A percentile compares a stretch with the other conserved stretches of the same genome.
phyloP scores from a whole-genome alignment of 768 basidiomycete species.

The Coprinopsis strossmayeri region DNA sequence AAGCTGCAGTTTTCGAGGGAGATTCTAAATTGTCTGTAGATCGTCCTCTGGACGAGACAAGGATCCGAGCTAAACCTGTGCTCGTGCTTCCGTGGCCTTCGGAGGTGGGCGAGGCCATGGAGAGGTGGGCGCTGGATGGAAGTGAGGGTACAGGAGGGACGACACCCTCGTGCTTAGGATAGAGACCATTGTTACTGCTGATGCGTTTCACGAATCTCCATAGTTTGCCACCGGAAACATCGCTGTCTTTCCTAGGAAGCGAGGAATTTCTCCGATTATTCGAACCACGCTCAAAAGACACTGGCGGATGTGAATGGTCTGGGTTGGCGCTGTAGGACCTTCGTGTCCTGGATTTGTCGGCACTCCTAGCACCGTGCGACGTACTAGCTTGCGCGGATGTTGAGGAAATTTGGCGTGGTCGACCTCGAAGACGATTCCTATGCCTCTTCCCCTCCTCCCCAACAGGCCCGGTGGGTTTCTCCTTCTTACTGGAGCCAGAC shows the following conservation, averaged over 20 bases:
- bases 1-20: background rate
- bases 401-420: no score
- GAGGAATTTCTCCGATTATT: no score
- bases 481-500: background rate
- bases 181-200: slow-evolving; percentile 2
- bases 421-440: slow-evolving; percentile 5
- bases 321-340: no score
- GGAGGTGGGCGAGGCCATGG: no score
- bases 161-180: slow-evolving; percentile 1
- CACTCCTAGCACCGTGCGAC: no score
- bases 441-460: slow-evolving; percentile 1
- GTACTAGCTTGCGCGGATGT: background rate
- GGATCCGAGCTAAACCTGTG: slow-evolving; percentile 1
- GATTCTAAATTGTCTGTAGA: background rate
- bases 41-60: background rate
- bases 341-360: background rate
- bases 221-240: slow-evolving; percentile 4
- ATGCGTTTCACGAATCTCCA: slow-evolving; percentile 9
- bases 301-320: no score
- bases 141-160: background rate
- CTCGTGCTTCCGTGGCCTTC: no score
- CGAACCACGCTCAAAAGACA: no score
- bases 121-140: background rate
- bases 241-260: background rate
- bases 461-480: background rate